Evolutionary conservation across 2,329 filamentous ascomycete species (phyloP), one percentile per base, ranked within the genome.

Genomic region (Hymenoscyphus salicellus): DNA sequence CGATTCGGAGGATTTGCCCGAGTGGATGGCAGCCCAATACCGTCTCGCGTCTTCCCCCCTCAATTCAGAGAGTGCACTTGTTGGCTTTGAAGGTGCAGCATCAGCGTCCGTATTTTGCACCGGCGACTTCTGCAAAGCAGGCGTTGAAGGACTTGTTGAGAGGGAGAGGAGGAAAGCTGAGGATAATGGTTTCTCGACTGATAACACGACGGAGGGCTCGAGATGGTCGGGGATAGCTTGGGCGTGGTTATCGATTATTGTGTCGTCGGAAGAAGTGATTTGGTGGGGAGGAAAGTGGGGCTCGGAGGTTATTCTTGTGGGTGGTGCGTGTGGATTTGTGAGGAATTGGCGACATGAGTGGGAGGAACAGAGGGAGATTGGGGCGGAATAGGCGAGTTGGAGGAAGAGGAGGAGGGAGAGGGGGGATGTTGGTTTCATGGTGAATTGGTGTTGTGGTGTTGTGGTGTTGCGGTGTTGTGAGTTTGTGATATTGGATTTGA

Each of bases 201-300:
- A 58, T 8, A 76, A 71, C 0, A 73, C 71, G 38, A 61, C 60
- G 6, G 71, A 66, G 4, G 72, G 67, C 5, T 63, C 26, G 20
- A 63, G 65, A 2, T 69, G 49, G 11, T 61, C 33, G 1, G 73
- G 62, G 1, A 74, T 68, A 1, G 70, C 68, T 14, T 70, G 36
- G 4, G 74, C 70, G 2, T 61, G 61, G 65, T 75, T 75, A 61
- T 73, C 66, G 62, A 73, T 67, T n/a, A 69, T 68, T 23, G 20
- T 32, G 62, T 46, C 17, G 59, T 32, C 52, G 2, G 61, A 30
- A 63, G 55, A 20, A 32, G 26, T 16, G n/a, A 69, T 46, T 65
- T 73, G 71, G 46, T 73, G 71, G 0, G 63, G 33, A 23, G 72
- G 71, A 55, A 73, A 73, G 60, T 73, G 69, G 2, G 72, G 72